These are phyloP conservation scores for Clathrus columnatus DNA, from an alignment of 768 basidiomycete species.

Conservation along the genomic window DNA sequence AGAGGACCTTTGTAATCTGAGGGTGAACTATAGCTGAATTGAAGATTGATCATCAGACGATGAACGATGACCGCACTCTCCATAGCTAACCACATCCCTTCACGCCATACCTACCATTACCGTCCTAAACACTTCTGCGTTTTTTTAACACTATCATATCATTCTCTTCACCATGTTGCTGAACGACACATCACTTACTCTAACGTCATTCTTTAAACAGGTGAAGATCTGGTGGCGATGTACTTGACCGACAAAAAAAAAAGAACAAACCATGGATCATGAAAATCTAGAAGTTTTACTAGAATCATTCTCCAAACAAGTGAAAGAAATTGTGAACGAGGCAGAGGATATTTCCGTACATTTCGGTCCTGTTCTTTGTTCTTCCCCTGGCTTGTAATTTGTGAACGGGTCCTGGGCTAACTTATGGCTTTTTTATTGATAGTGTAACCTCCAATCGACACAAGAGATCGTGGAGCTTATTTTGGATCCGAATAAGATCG, in stretches of 20 bases:
- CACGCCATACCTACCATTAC: too few relatives aligned
- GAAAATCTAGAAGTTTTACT: constrained; percentile 88
- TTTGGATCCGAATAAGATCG: constrained; percentile 94
- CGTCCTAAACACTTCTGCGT: too few relatives aligned
- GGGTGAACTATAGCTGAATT: background rate
- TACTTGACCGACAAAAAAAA: constrained; percentile 84
- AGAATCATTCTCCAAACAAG: constrained; percentile 94
- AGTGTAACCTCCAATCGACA: constrained; percentile 93
- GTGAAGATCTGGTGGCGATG: constrained; percentile 93
- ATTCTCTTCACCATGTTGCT: background rate
- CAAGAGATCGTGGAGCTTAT: constrained; percentile 98
- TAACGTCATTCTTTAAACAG: constrained; percentile 33
- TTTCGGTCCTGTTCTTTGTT: background rate
- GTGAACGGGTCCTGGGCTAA: background rate
- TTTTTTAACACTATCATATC: too few relatives aligned
- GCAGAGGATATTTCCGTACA: constrained; percentile 76
- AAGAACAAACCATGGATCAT: constrained; percentile 68
- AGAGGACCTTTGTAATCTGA: too few relatives aligned
- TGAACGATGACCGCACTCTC: background rate
- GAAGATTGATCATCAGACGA: background rate
- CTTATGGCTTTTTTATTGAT: constrained; percentile 2
- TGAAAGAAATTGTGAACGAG: constrained; percentile 93
- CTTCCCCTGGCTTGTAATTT: background rate
- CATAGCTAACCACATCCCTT: background rate
- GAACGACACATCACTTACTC: too few relatives aligned